Conservation (phyloP, 2,329 filamentous ascomycete species). For the Colletotrichum scovillei region DNA sequence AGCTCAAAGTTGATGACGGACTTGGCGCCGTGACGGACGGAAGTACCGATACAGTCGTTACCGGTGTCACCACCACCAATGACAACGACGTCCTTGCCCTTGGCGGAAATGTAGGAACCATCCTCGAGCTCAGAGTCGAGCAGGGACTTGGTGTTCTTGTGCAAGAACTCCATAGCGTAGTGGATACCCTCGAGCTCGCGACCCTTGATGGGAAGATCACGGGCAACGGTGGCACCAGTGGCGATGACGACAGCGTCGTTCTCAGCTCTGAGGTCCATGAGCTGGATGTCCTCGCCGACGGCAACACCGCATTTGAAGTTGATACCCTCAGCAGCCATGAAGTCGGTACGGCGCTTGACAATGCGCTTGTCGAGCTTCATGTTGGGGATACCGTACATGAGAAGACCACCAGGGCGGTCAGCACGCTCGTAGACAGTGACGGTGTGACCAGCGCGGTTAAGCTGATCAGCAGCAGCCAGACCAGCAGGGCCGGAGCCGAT, state of each 20-base stretch:
- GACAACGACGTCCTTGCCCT: conserved; percentile 95
- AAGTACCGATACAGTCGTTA: conserved; percentile 98
- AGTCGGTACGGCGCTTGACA: conserved; percentile 93
- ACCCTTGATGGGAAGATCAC: conserved; percentile 90
- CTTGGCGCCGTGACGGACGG: conserved; percentile 93
- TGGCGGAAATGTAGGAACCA: conserved; percentile 89
- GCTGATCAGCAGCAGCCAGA: conserved; percentile 89
- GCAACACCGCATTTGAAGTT: conserved; percentile 82
- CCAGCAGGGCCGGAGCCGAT: conserved; percentile 94
- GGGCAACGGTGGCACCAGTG: conserved; percentile 91
- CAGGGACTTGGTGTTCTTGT: conserved; percentile 97
- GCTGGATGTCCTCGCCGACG: conserved; percentile 78
- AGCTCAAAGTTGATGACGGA: conserved; percentile 97
- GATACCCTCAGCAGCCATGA: conserved; percentile 91
- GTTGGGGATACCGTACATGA: conserved; percentile 99
- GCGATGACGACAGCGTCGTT: conserved; percentile 91
- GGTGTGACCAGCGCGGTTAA: conserved; percentile 89
- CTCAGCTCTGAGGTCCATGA: conserved; percentile 77
- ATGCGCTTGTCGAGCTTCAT: conserved; percentile 99
- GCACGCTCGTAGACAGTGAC: conserved; percentile 95
- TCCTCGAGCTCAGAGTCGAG: conserved; percentile 91
- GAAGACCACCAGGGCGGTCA: conserved; percentile 88
- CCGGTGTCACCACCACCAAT: conserved; percentile 98
- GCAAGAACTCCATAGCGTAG: conserved; percentile 97
- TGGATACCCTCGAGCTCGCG: conserved; percentile 91